phyloP scores from a whole-genome alignment of 2,329 filamentous ascomycete species.

The Botryotinia convoluta region DNA sequence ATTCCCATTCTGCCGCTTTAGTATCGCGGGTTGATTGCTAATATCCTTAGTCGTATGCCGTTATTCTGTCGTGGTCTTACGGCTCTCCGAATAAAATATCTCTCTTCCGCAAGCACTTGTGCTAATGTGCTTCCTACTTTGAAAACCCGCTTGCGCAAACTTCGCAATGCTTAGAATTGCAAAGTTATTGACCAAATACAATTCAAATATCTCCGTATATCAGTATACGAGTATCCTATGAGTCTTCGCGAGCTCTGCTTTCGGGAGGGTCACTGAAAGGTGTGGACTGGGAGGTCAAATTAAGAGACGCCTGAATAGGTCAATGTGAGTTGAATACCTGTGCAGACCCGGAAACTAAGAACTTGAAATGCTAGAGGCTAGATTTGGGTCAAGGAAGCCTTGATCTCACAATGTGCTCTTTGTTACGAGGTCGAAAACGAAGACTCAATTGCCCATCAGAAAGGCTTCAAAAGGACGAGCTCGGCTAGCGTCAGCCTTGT shows the following conservation, averaged over 20 bases:
- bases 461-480: conserved; percentile 6
- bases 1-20: conserved; percentile 26
- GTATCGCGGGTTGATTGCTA: background rate
- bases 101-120: background rate
- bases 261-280: background rate
- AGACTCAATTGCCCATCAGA: background rate
- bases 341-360: background rate
- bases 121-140: background rate
- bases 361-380: background rate
- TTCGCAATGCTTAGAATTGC: background rate
- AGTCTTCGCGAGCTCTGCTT: background rate
- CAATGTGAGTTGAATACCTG: background rate
- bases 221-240: background rate
- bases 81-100: background rate
- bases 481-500: conserved; percentile 20
- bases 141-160: background rate
- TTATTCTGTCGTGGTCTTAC: background rate
- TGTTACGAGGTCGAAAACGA: background rate
- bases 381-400: too few relatives aligned
- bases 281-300: background rate
- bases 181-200: background rate
- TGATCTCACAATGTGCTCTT: conserved; percentile 1
- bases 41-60: background rate
- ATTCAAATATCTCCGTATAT: background rate
- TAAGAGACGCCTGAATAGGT: background rate